These are phyloP conservation scores for Candida patagonica DNA, from an alignment of 805 yeast genomes.

Conservation along the genomic window DNA sequence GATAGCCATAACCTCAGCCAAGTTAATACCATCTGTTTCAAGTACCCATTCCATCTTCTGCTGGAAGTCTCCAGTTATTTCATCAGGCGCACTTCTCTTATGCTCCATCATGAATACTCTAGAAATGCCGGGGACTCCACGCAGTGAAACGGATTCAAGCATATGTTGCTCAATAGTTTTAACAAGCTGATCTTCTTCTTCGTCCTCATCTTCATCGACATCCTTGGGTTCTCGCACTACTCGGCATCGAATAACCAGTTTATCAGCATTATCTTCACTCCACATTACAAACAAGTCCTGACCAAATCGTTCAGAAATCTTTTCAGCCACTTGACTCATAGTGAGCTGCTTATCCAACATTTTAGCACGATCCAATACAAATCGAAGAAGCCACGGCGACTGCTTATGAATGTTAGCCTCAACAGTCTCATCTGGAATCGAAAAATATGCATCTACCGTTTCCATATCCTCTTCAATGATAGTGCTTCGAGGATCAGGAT, in stretches of 20 bases:
- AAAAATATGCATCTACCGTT: slow-evolving; percentile 93
- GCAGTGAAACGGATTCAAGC: slow-evolving; percentile 87
- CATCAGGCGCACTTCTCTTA: slow-evolving; percentile 37
- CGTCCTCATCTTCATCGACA: slow-evolving; percentile 85
- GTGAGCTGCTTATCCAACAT: slow-evolving; percentile 97
- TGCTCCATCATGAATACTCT: slow-evolving; percentile 60
- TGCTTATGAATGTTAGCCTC: slow-evolving; percentile 90
- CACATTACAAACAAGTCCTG: slow-evolving; percentile 95
- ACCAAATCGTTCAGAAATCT: slow-evolving; percentile 84
- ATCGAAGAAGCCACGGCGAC: slow-evolving; percentile 95
- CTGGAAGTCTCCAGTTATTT: slow-evolving; percentile 74
- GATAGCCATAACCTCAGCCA: slow-evolving; percentile 89
- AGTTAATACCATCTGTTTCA: slow-evolving; percentile 97
- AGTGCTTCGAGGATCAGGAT: slow-evolving; percentile 97
- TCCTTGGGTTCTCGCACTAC: slow-evolving; percentile 94
- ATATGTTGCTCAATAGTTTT: slow-evolving; percentile 92
- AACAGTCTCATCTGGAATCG: slow-evolving; percentile 95
- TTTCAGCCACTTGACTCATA: slow-evolving; percentile 97
- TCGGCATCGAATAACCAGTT: slow-evolving; percentile 94
- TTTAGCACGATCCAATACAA: slow-evolving; percentile 96
- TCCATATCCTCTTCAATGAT: slow-evolving; percentile 94
- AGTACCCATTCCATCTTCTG: slow-evolving; percentile 96
- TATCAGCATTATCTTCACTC: slow-evolving; percentile 98
- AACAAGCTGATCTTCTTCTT: slow-evolving; percentile 94
- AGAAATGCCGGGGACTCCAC: slow-evolving; percentile 92